Conservation (phyloP, 768 basidiomycete species). For the Tremella fuciformis region DNA sequence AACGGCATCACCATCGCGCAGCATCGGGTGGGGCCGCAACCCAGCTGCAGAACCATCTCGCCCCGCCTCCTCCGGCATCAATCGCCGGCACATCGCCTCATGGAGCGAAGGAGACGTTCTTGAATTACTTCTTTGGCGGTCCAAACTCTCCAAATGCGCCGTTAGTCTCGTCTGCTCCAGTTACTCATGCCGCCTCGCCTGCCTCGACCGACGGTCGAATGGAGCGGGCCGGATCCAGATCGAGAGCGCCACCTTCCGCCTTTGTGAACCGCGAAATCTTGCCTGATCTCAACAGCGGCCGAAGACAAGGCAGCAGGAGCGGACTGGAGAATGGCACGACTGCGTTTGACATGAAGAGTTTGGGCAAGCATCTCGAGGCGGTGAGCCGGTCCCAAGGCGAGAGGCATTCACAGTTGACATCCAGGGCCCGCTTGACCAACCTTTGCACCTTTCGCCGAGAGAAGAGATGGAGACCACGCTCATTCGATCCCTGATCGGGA, state of each 20-base stretch:
- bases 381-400: slow-evolving; percentile 59
- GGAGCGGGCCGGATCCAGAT: neutral
- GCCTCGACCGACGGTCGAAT: slow-evolving; percentile 13
- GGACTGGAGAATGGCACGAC: slow-evolving; percentile 72
- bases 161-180: neutral
- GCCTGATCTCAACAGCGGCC: slow-evolving; percentile 45
- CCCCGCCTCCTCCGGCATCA: slow-evolving; percentile 2
- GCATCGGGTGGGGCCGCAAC: slow-evolving; percentile 19
- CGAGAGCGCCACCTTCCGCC: neutral
- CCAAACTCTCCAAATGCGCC: slow-evolving; percentile 18
- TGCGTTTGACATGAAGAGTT: slow-evolving; percentile 96
- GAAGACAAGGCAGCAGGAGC: slow-evolving; percentile 34
- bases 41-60: slow-evolving; percentile 3
- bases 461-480: slow-evolving; percentile 97
- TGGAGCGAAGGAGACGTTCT: slow-evolving; percentile 81
- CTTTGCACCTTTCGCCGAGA: slow-evolving; percentile 65
- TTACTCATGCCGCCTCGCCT: slow-evolving; percentile 11
- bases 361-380: slow-evolving; percentile 95
- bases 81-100: slow-evolving; percentile 39
- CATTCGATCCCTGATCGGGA: slow-evolving; percentile 89
- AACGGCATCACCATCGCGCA: slow-evolving; percentile 29
- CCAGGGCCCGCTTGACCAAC: slow-evolving; percentile 61
- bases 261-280: slow-evolving; percentile 35
- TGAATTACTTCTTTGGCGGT: slow-evolving; percentile 95
- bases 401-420: slow-evolving; percentile 9